These are phyloP conservation scores for Cornus controversa DNA, from an alignment of 148 eudicot genomes.

Conservation along the genomic window DNA sequence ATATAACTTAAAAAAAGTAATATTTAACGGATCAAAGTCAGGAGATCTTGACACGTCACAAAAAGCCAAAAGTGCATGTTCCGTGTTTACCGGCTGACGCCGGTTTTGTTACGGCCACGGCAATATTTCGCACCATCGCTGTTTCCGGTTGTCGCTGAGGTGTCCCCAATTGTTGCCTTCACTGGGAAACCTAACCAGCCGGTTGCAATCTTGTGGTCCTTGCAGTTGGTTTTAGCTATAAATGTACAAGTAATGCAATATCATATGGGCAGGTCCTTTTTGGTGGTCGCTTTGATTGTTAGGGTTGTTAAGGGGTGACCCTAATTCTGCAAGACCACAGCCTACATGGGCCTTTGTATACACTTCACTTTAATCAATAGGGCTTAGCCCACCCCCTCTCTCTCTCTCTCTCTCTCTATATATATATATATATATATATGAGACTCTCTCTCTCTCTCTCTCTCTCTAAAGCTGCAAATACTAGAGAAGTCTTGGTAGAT, in stretches of 20 bases:
- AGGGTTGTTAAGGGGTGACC: background rate
- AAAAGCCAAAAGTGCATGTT: constrained; percentile 31
- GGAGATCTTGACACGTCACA: constrained; percentile 11
- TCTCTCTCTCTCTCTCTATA: no score
- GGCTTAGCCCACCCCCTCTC: no score
- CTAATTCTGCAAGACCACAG: no score
- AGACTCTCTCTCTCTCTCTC: no score
- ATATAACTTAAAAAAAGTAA: no score
- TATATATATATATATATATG: no score
- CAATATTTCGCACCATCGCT: constrained; percentile 23
- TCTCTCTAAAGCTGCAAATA: no score
- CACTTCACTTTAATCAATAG: no score
- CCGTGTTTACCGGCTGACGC: constrained; percentile 30
- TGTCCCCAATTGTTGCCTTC: background rate
- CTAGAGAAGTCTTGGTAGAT: no score
- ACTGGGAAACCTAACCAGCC: background rate
- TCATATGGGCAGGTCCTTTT: background rate
- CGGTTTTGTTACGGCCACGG: constrained; percentile 55
- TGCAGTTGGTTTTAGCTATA: background rate
- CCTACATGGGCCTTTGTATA: no score
- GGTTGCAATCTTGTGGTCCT: background rate
- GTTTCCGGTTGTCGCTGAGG: constrained; percentile 24
- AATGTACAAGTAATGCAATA: background rate
- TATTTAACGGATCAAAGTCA: background rate
- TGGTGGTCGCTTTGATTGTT: background rate